phyloP scores from a whole-genome alignment of 257 asterid species.

The Fraxinus americana region DNA sequence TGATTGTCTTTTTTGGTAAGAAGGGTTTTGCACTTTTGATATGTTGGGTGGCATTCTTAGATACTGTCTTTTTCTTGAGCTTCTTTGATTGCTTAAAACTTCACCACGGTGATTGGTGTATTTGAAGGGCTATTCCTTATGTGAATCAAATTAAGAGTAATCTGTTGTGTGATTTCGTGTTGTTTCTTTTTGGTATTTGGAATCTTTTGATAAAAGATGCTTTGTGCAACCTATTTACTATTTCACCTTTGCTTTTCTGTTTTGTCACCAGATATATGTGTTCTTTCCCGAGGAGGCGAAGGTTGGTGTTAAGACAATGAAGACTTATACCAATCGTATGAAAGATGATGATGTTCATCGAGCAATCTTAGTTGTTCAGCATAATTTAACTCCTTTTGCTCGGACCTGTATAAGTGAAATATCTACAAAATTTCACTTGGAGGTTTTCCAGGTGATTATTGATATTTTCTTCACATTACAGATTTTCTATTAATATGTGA shows the following conservation, averaged over 20 bases:
- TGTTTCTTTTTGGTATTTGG: background rate
- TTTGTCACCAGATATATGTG: slow-evolving; percentile 39
- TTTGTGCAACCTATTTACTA: background rate
- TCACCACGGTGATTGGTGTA: background rate
- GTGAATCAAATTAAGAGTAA: background rate
- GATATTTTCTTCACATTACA: background rate
- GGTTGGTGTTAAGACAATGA: slow-evolving; percentile 48
- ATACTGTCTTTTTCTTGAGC: background rate
- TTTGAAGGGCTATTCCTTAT: background rate
- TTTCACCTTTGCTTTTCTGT: background rate
- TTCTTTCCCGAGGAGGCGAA: slow-evolving; percentile 47
- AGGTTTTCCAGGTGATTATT: slow-evolving; percentile 43
- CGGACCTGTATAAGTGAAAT: slow-evolving; percentile 35
- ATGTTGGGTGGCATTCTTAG: background rate
- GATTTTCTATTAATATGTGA: too few species aligned
- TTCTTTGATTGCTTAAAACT: background rate
- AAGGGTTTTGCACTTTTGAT: background rate
- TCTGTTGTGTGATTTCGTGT: background rate
- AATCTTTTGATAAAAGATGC: background rate
- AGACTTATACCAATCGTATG: slow-evolving; percentile 42
- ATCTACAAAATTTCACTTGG: slow-evolving; percentile 45
- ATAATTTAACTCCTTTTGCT: slow-evolving; percentile 41
- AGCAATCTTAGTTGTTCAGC: slow-evolving; percentile 47
- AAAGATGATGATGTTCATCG: slow-evolving; percentile 41
- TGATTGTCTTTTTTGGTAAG: background rate